Base-by-base conservation (phyloP, 495 filamentous ascomycete genomes). In the Penicillium pulvis region DNA sequence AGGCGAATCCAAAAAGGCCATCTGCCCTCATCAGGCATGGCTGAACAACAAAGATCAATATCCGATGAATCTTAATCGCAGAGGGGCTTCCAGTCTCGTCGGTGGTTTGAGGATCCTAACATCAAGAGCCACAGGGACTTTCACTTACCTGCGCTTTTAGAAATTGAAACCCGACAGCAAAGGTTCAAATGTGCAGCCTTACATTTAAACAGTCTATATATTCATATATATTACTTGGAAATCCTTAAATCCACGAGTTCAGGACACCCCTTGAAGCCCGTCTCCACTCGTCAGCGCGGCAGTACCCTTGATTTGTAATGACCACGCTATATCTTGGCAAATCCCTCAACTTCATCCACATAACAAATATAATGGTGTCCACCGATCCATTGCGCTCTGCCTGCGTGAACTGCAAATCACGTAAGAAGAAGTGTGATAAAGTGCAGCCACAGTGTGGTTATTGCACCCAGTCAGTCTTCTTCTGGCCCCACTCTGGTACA, bases 381-480 rank as follows among this genome's bases (percentile, higher is more conserved):
- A 24, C 23, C 30, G 31, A 26, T 16, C 42, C 19, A 48, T 28
- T 5, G 30, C 23, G 28, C 8, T 31, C n/a, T 1, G 66, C 60
- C 8, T 78, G 75, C 45, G 49, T 55, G n/a, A 71, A 56, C 28
- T 78, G 75, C 57, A 75, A 72, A 56, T 39, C 53, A 1, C 66
- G 72, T 26, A 78, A 78, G 60, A 74, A 75, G 53, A 72, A 68
- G 46, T 78, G 74, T 45, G 66, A 70, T 58, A 76, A 73, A 46
- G 58, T 44, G 2, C 44, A 67, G 14, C 75, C 74, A 14, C 53
- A 57, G 6, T 78, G 75, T 62, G 64, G 65, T 33, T 72, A 70
- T 36, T 78, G 75, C 58, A 56, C 67, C 28, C 63, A 60, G 72
- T 76, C 48, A 50, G 54, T 53, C 2, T 16, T 16, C 16, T 35